Base-by-base conservation (phyloP, 208 protist species). In the Tritrichomonas foetus region DNA sequence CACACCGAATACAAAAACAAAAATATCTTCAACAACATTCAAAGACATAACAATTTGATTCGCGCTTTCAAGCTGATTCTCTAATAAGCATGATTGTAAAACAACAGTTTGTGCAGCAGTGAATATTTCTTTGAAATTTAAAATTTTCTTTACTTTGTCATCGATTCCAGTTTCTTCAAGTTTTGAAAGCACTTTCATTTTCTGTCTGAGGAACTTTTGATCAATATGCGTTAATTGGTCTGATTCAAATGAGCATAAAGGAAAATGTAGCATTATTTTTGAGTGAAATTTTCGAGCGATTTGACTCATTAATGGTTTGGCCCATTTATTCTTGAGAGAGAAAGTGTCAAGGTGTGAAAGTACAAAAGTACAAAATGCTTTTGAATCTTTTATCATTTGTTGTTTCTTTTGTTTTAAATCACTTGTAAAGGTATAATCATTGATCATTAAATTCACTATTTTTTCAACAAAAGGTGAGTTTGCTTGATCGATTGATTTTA, bases 11-110 rank as follows among this genome's bases (percentile, higher is more conserved):
- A 39, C n/a, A n/a, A 84, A 84, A 11, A 44, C 1, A n/a, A 84
- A 84, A 9, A 84, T 39, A 84, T 84, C 74, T 84, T 84, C 74
- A n/a, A 84, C 74, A 49, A 44, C n/a, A 30, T n/a, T 55, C 1
- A 84, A 8, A 84, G 41, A 11, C 1, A 84, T 8, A 53, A 84
- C 74, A 33, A 84, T 84, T 84, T 84, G 74, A 22, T n/a, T 5
- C 1, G 44, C 27, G 11, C 41, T 53, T 84, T 84, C 74, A 53
- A 84, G 25, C 16, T 36, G 74, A 53, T 53, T 84, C 44, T 84
- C 74, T n/a, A 39, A 53, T n/a, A 84, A 53, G n/a, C 39, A 44
- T 33, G 74, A 49, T 14, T n/a, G 16, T 33, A 84, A n/a, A n/a
- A 84, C 25, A 33, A 44, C 16, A 13, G 27, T 84, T 53, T 47